Evolutionary conservation across 2,329 filamentous ascomycete genomes (phyloP).

Genomic region (Coniochaeta sp.): DNA sequence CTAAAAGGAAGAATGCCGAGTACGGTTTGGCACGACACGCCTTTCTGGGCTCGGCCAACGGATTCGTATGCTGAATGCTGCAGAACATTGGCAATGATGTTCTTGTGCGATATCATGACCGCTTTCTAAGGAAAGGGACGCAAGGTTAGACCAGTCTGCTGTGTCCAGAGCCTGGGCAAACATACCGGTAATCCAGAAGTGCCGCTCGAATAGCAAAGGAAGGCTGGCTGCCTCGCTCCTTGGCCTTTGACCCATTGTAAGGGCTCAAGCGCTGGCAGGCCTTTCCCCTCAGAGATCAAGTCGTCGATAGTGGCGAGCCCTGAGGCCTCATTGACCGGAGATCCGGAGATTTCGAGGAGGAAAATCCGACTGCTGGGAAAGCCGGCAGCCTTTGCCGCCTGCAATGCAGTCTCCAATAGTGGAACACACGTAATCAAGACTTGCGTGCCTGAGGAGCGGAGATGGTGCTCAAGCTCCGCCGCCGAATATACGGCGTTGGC

Average conservation of each 20-base stretch:
- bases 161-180: too few species aligned
- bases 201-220: constrained; percentile 65
- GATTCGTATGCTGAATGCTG: constrained; percentile 46
- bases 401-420: constrained; percentile 53
- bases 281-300: constrained; percentile 38
- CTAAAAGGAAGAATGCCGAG: constrained; percentile 67
- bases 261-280: constrained; percentile 35
- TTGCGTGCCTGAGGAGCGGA: constrained; percentile 57
- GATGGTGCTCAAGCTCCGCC: constrained; percentile 59
- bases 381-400: constrained; percentile 52
- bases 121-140: too few species aligned
- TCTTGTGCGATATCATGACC: constrained; percentile 70
- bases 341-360: constrained; percentile 42
- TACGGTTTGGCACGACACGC: constrained; percentile 26
- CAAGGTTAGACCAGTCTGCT: too few species aligned
- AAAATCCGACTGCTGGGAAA: constrained; percentile 59
- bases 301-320: constrained; percentile 59
- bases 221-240: constrained; percentile 53
- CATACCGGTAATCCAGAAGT: constrained; percentile 60
- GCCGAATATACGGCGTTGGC: constrained; percentile 66
- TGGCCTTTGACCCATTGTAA: constrained; percentile 47
- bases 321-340: too few species aligned
- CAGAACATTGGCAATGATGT: constrained; percentile 66
- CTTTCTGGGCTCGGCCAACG: constrained; percentile 18
- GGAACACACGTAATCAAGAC: constrained; percentile 63